Percentiles rank a stretch among this genome's conserved stretches.
Evolutionary conservation across 139 green algal species (phyloP).

Genomic region (Micromonas commoda): DNA sequence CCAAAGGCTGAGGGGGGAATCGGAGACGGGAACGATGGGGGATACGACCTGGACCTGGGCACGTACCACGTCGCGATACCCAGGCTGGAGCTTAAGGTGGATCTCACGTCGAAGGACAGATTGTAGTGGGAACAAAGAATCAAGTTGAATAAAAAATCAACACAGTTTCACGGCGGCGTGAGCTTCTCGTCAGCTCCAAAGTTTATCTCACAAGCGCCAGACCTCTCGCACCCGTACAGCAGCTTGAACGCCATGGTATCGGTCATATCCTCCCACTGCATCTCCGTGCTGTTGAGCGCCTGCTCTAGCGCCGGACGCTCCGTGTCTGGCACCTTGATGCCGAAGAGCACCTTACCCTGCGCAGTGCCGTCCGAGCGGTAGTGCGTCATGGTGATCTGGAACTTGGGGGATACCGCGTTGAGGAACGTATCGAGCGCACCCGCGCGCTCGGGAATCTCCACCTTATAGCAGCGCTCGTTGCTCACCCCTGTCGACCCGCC

Average conservation of each 20-base stretch:
- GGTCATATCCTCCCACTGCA: not conserved
- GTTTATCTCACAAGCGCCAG: not conserved
- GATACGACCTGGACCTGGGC: conserved; percentile 5
- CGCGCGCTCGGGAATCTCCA: conserved; percentile 81
- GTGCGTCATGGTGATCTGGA: conserved; percentile 95
- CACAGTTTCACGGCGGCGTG: no score
- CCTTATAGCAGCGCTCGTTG: conserved; percentile 67
- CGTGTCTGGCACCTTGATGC: conserved; percentile 58
- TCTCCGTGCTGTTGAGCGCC: not conserved
- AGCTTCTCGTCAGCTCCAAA: not conserved
- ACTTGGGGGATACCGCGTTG: conserved; percentile 58
- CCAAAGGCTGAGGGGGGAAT: conserved; percentile 1
- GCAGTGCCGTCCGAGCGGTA: conserved; percentile 67
- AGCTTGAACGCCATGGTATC: conserved; percentile 5
- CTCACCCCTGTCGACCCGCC: conserved; percentile 55
- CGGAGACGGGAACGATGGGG: not conserved
- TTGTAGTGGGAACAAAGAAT: no score
- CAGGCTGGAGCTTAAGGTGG: conserved; percentile 14
- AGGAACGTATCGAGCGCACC: conserved; percentile 84
- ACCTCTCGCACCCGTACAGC: not conserved
- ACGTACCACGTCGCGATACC: conserved; percentile 6
- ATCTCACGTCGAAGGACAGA: no score
- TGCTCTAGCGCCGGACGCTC: conserved; percentile 40
- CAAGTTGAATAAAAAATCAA: no score
- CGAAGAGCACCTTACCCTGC: conserved; percentile 60